A percentile compares a stretch with the other conserved stretches of the same genome.
These are phyloP conservation scores for Neurospora terricola DNA, from an alignment of 495 filamentous ascomycete species.

Conservation along the genomic window DNA sequence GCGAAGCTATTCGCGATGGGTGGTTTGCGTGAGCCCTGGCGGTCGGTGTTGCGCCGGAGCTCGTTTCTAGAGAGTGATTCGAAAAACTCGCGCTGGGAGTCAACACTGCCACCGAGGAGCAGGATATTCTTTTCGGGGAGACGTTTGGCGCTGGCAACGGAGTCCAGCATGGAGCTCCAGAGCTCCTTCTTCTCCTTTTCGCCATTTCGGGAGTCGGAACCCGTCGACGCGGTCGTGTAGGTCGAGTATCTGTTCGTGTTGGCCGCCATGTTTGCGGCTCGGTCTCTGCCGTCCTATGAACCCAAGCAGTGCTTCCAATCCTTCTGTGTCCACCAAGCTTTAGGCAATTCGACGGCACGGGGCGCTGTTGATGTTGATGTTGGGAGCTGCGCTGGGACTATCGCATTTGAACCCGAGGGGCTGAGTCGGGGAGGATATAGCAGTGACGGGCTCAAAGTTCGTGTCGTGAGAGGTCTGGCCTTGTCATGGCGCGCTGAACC, in stretches of 20 bases:
- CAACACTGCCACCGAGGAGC: conserved; percentile 79
- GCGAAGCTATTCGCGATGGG: conserved; percentile 90
- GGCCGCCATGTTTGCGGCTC: conserved; percentile 34
- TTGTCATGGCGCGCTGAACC: neutral
- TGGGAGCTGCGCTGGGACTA: neutral
- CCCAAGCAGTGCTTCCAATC: neutral
- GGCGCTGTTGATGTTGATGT: conserved; percentile 2
- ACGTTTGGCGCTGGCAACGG: conserved; percentile 79
- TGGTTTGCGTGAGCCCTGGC: conserved; percentile 54
- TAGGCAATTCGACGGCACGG: neutral
- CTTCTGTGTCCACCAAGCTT: neutral
- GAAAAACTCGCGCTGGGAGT: conserved; percentile 83
- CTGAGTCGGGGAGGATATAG: neutral
- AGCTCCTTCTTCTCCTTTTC: conserved; percentile 76
- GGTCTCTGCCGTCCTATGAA: neutral
- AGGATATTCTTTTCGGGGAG: conserved; percentile 88
- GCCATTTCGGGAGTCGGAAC: conserved; percentile 46
- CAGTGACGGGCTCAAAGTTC: neutral
- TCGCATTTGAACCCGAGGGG: conserved; percentile 6
- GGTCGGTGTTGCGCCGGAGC: conserved; percentile 44
- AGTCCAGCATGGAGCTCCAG: conserved; percentile 89
- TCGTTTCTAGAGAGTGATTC: conserved; percentile 64
- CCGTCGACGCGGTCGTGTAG: conserved; percentile 39
- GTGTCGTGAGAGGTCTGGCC: neutral
- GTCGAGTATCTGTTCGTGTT: conserved; percentile 47